These are phyloP conservation scores for Ichthyophonus hoferi DNA, from an alignment of 208 protist genomes.

Conservation along the genomic window DNA sequence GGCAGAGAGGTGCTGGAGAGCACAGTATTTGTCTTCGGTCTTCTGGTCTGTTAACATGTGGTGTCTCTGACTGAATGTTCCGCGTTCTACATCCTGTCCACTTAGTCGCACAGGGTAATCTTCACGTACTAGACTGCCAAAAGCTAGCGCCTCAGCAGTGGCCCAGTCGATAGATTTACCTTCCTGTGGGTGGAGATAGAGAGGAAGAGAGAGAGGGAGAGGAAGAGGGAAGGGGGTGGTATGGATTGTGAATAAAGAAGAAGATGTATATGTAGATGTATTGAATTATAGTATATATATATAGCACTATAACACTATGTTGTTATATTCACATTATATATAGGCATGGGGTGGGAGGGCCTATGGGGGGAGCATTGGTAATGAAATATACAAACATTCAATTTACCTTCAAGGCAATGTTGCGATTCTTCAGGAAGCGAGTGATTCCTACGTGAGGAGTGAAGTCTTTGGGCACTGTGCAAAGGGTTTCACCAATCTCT, in stretches of 20 bases:
- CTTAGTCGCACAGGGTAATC: slow-evolving; percentile 81
- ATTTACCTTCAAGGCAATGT: not conserved
- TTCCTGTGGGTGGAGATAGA: not conserved
- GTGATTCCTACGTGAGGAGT: slow-evolving; percentile 42
- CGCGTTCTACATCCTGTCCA: slow-evolving; percentile 87
- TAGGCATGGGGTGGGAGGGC: not conserved
- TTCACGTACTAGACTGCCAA: slow-evolving; percentile 69
- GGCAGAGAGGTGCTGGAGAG: slow-evolving; percentile 42
- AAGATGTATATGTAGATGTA: too few relatives aligned
- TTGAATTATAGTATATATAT: too few relatives aligned
- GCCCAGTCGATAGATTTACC: slow-evolving; percentile 59
- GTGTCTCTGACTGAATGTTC: slow-evolving; percentile 91
- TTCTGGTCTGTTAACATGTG: slow-evolving; percentile 86
- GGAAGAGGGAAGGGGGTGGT: not conserved
- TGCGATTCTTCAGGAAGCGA: not conserved
- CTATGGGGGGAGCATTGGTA: not conserved
- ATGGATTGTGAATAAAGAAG: not conserved
- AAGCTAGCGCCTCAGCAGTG: slow-evolving; percentile 58
- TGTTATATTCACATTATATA: too few relatives aligned
- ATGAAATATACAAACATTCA: not conserved
- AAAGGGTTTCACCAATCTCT: slow-evolving; percentile 7
- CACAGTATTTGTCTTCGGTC: slow-evolving; percentile 48
- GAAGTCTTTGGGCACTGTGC: slow-evolving; percentile 30
- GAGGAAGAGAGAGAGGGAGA: not conserved
- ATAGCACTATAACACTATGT: too few relatives aligned